Base-by-base conservation (phyloP, 768 basidiomycete species). In the Mycena leptocephala region DNA sequence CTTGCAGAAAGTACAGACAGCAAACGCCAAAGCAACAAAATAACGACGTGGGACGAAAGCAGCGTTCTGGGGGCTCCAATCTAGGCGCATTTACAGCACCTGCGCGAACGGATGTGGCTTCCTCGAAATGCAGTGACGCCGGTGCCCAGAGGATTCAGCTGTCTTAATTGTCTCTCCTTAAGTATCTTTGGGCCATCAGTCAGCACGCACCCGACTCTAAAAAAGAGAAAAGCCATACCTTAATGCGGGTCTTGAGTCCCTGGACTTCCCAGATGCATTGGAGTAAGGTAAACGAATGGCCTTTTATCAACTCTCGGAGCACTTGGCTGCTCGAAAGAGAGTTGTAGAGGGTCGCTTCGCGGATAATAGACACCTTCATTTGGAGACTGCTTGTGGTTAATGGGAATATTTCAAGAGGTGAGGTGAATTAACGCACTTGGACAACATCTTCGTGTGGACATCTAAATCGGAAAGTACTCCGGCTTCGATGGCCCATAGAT, bases 71-170 rank as follows among this genome's bases (percentile, higher is more conserved):
- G n/a, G n/a, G n/a, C n/a, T n/a, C n/a, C n/a, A n/a, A n/a, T 97
- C 61, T 95, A 97, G 55, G 48, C 14, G 30, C 35, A 69, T 48
- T 66, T 48, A 30, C 46, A 39, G 43, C 28, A 22, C 5, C 43
- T 46, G 14, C 35, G 32, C 61, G 61, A 37, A 2, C 18, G 33
- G 16, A 56, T 56, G 6, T 30, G 55, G 7, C 28, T 26, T 11
- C 55, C 28, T 30, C 55, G 28, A 56, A 18, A 30, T 30, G 10
- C 32, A 20, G 6, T 32, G 28, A 1, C 28, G 26, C 24, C 10
- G 24, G 14, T 11, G 26, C 24, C 8, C n/a, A n/a, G n/a, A n/a
- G n/a, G n/a, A n/a, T 55, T 24, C 10, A 63, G n/a, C 3, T 39
- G 16, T 11, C 51, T 61, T 43, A 53, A 30, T 35, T 63, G 59